Evolutionary conservation across 2,329 filamentous ascomycete species (phyloP).

Genomic region (Apiospora pterosperma): DNA sequence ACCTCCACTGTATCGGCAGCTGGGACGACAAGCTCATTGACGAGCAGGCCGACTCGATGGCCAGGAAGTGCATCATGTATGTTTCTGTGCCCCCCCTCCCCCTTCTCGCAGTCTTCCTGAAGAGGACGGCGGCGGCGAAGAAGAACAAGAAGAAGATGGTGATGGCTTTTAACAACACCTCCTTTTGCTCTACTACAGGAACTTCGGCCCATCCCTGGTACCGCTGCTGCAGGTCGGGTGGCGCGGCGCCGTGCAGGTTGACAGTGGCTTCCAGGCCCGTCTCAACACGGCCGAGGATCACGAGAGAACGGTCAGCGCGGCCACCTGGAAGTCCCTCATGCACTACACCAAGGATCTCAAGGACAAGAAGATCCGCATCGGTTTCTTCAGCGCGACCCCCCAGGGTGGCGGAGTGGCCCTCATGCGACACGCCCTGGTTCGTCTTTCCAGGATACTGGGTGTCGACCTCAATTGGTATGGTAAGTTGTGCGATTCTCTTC

Average conservation of each 20-base stretch:
- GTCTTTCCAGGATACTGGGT: slow-evolving; percentile 63
- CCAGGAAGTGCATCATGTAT: slow-evolving; percentile 72
- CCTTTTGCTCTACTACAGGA: slow-evolving; percentile 35
- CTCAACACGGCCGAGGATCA: slow-evolving; percentile 57
- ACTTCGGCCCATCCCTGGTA: slow-evolving; percentile 69
- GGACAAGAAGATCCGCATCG: slow-evolving; percentile 61
- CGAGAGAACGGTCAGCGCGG: slow-evolving; percentile 53
- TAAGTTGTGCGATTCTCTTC: slow-evolving; percentile 26
- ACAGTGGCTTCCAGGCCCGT: slow-evolving; percentile 60
- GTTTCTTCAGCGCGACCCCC: slow-evolving; percentile 77
- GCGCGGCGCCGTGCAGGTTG: slow-evolving; percentile 67
- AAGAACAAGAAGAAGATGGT: not conserved
- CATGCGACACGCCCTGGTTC: slow-evolving; percentile 76
- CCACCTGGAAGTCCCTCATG: slow-evolving; percentile 64
- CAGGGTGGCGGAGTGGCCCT: slow-evolving; percentile 80
- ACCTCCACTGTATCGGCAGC: slow-evolving; percentile 32
- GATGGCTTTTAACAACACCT: not conserved
- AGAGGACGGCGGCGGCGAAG: not conserved
- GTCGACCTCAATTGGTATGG: slow-evolving; percentile 73
- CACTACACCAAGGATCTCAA: slow-evolving; percentile 62
- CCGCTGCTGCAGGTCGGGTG: slow-evolving; percentile 67
- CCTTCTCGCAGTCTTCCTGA: not conserved
- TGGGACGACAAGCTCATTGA: slow-evolving; percentile 63
- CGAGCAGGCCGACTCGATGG: slow-evolving; percentile 79
- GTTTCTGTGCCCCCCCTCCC: slow-evolving; percentile 21